Base-by-base conservation (phyloP, 1,139 yeast species). In the Saccharomyces hybrid region DNA sequence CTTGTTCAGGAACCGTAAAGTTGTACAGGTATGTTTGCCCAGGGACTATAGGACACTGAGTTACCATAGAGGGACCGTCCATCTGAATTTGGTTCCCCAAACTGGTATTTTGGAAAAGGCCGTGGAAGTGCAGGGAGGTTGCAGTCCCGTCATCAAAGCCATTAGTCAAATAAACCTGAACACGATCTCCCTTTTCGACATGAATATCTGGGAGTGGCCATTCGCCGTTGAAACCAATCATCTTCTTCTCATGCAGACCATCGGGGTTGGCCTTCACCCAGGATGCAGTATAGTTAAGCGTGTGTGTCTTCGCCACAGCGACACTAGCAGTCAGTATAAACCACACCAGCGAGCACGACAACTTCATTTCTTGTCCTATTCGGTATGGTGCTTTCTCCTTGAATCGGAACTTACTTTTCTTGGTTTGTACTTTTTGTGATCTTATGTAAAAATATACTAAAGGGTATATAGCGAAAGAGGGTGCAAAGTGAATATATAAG, bases 21-120 rank as follows among this genome's bases (percentile, higher is more conserved):
- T 85, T 72, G 70, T 86, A 86, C 38, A 81, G 66, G 65, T 78
- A 79, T 1, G 88, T 77, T 55, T 76, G 78, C 34, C 86, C 86
- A 21, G 87, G 85, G 48, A 83, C 79, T 56, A 86, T 81, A 29
- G 93, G 91, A 71, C 93, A 86, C 69, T 86, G 91, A 8, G 89
- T 83, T 46, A 86, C 82, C 77, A 79, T 78, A 64, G 83, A 84
- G 3, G 93, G 89, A 5, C 95, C 95, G 69, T 86, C 95, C 88
- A 83, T 84, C 65, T 79, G 81, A 59, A 72, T 75, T 2, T 79
- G 52, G 49, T 67, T 67, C 7, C 70, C 72, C 42, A 56, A 49
- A 28, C 64, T 70, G 11, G 82, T 82, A 42, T 78, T 76, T 73
- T 83, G 87, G 70, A 83, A 83, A 58, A 86, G 68, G 9, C 95